Evolutionary conservation across 1,284 basidiomycete species (phyloP).

Genomic region (Papiliotrema nemorosa): DNA sequence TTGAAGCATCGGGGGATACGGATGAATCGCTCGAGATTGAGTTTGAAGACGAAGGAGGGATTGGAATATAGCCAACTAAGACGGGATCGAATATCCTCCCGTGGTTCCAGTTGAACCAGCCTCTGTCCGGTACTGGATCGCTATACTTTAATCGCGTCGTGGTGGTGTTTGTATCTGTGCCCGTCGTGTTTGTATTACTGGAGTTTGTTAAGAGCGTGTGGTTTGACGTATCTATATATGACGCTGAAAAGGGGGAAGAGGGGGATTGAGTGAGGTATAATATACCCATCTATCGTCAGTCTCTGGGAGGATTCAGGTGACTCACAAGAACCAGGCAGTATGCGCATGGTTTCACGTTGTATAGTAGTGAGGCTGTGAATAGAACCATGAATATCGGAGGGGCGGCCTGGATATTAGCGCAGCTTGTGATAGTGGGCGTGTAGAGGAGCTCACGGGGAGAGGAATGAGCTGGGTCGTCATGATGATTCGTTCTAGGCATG

Average conservation of each 20-base stretch:
- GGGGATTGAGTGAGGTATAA: conserved; percentile 39
- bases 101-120: conserved; percentile 28
- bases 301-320: neutral
- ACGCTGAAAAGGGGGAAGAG: conserved; percentile 32
- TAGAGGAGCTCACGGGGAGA: neutral
- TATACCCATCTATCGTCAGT: conserved; percentile 24
- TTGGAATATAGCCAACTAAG: conserved; percentile 28
- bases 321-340: conserved; percentile 36
- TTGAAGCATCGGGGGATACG: neutral
- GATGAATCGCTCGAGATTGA: neutral
- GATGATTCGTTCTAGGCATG: neutral
- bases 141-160: conserved; percentile 9
- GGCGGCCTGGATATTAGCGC: conserved; percentile 19
- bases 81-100: conserved; percentile 34
- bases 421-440: neutral
- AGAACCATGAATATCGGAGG: conserved; percentile 30
- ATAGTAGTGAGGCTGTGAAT: conserved; percentile 23
- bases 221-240: conserved; percentile 4
- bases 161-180: neutral
- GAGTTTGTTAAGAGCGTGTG: neutral
- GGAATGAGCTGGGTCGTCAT: neutral
- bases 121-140: conserved; percentile 23
- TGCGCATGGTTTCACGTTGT: conserved; percentile 32
- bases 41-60: conserved; percentile 3
- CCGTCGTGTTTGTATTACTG: neutral